Conservation (phyloP, 1,139 yeast genomes). For the Geotrichum cucujoidarum region DNA sequence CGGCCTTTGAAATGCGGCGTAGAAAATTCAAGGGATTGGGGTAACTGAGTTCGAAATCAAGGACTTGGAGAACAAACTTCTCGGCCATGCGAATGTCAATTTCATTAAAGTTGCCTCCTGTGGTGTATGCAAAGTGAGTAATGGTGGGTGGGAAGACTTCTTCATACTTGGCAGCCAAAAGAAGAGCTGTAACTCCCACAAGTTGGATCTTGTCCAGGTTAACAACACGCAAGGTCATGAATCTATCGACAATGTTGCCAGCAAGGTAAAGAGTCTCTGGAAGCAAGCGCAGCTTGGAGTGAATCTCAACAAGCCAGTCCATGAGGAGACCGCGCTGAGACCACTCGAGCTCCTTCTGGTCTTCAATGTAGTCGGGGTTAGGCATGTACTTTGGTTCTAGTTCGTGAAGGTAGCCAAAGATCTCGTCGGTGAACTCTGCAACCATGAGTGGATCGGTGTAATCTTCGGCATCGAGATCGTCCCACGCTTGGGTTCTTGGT, state of each 20-base stretch:
- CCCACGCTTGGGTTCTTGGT: conserved; percentile 50
- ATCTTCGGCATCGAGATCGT: conserved; percentile 88
- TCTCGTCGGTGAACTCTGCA: conserved; percentile 84
- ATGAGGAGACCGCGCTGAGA: conserved; percentile 84
- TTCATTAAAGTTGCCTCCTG: conserved; percentile 78
- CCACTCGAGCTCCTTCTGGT: conserved; percentile 75
- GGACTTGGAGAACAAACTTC: conserved; percentile 67
- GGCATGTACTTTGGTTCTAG: conserved; percentile 76
- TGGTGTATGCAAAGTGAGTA: conserved; percentile 79
- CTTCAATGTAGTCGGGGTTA: conserved; percentile 63
- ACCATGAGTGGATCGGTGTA: conserved; percentile 92
- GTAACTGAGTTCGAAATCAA: conserved; percentile 75
- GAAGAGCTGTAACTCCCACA: conserved; percentile 83
- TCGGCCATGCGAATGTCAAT: conserved; percentile 87
- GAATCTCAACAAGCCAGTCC: conserved; percentile 95
- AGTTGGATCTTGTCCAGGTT: conserved; percentile 82
- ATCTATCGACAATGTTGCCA: conserved; percentile 85
- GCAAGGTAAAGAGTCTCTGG: conserved; percentile 91
- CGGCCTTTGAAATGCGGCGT: conserved; percentile 90
- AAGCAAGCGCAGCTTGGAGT: conserved; percentile 73
- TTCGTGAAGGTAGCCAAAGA: conserved; percentile 72
- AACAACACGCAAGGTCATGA: conserved; percentile 73
- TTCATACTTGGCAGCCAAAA: conserved; percentile 93
- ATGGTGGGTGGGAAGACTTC: conserved; percentile 91
- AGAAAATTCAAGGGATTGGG: conserved; percentile 94